phyloP scores from a whole-genome alignment of 2,329 filamentous ascomycete species.

The Teratosphaeriaceae sp. region DNA sequence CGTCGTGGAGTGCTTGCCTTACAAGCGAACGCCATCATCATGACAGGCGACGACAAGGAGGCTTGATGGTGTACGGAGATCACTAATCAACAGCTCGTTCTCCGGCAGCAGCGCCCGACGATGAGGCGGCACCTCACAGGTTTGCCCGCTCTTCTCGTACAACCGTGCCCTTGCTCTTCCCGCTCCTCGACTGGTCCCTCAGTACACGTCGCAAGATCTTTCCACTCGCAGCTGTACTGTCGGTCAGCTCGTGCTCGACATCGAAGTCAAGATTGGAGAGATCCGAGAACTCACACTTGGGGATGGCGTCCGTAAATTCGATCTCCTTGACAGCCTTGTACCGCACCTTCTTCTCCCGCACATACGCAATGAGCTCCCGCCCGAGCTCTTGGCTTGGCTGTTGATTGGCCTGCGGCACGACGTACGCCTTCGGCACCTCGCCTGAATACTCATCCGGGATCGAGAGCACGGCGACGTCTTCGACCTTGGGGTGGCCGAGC shows the following conservation, averaged over 20 bases:
- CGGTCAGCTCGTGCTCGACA: no score
- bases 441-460: constrained; percentile 50
- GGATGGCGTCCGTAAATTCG: constrained; percentile 60
- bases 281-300: no score
- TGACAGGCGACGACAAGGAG: no score
- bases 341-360: constrained; percentile 59
- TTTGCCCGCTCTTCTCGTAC: constrained; percentile 30
- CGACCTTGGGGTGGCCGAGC: constrained; percentile 49
- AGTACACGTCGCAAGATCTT: constrained; percentile 64
- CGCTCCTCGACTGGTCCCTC: constrained; percentile 38
- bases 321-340: constrained; percentile 63
- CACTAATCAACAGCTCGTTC: no score
- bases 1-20: no score
- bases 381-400: constrained; percentile 28
- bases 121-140: no score
- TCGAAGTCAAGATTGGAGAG: no score
- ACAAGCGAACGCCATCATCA: no score
- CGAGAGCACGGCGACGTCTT: constrained; percentile 52
- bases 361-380: constrained; percentile 50
- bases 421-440: constrained; percentile 52
- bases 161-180: constrained; percentile 21
- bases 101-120: no score
- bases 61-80: background rate
- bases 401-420: constrained; percentile 39
- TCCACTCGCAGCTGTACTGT: constrained; percentile 60